Evolutionary conservation across 495 filamentous ascomycete species (phyloP), one percentile per base, ranked within the genome.

Genomic region (Xylaria sp.): DNA sequence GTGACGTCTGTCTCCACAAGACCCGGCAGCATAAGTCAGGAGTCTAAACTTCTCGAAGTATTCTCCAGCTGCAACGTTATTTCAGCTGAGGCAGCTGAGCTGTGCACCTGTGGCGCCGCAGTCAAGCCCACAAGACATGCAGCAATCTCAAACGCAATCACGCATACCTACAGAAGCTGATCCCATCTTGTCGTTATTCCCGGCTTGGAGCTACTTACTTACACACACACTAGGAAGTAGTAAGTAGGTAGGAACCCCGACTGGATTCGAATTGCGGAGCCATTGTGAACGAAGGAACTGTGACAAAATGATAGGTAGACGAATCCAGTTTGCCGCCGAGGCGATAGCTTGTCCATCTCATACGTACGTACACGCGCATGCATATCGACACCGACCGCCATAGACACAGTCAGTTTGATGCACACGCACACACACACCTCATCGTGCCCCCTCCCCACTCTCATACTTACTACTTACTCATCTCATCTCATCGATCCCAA

Each of bases 41-140:
- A 3, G 24, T 50, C 5, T 21, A 21, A 24, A 55, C 19, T 55
- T 55, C 64, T n/a, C 55, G 48, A 67, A 67, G 21, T 7, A 29
- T 43, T 67, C 59, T 53, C 35, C 48, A 55, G 35, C 64, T 55
- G 64, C 48, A 67, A 67, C 64, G 64, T 55, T 67, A 43, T 67
- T 67, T 67, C 48, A 67, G 48, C 64, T 67, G 46, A 41, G 48
- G 43, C 8, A 17, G 48, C 33, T 41, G 31, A 53, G 33, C 63
- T 33, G 63, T 26, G 31, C 31, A 40, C 33, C 48, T n/a, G 46
- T 40, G 48, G 63, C 63, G 26, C 33, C 62, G 33, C 40, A 52
- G 17, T 62, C 63, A 26, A 48, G 44, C 61, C n/a, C 53, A 33
- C 63, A n/a, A 53, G 31, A 53, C 3, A 26, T 55, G 48, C 64